phyloP scores from a whole-genome alignment of 116 monocot species.

The Zostera marina region DNA sequence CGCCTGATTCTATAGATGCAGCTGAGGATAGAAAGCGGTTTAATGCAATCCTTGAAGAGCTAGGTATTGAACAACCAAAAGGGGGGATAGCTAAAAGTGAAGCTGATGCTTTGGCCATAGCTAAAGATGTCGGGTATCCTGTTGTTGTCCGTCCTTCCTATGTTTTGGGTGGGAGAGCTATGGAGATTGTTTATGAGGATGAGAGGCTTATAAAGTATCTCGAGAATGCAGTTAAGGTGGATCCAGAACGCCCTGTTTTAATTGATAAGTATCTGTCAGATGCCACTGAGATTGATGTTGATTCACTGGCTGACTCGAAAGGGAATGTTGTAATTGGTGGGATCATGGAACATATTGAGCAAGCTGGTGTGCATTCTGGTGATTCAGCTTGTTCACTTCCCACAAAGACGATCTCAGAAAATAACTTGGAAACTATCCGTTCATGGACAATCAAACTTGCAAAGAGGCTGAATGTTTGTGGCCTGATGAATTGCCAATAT shows the following conservation, averaged over 20 bases:
- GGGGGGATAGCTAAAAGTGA: constrained; percentile 90
- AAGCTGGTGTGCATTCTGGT: constrained; percentile 96
- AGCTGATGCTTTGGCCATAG: constrained; percentile 57
- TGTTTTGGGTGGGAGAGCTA: constrained; percentile 88
- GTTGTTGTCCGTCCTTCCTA: constrained; percentile 93
- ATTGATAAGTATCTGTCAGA: constrained; percentile 83
- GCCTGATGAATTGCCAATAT: constrained; percentile 97
- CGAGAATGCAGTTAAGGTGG: constrained; percentile 86
- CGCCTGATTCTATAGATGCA: constrained; percentile 96
- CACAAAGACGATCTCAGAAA: constrained; percentile 54
- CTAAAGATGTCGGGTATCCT: constrained; percentile 69
- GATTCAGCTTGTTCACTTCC: constrained; percentile 92
- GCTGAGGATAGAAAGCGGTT: constrained; percentile 93
- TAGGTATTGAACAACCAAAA: constrained; percentile 74
- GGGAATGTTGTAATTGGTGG: constrained; percentile 93
- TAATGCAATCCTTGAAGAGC: constrained; percentile 68
- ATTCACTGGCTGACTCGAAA: constrained; percentile 61
- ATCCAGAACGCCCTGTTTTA: constrained; percentile 79
- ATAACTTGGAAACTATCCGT: constrained; percentile 49
- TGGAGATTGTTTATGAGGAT: constrained; percentile 92
- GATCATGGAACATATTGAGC: constrained; percentile 99
- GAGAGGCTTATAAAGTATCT: constrained; percentile 72
- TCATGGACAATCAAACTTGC: constrained; percentile 76
- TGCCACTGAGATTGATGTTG: constrained; percentile 88
- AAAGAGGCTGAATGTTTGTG: constrained; percentile 59